Conservation (phyloP, 495 filamentous ascomycete species). For the Xylaria palmicola region DNA sequence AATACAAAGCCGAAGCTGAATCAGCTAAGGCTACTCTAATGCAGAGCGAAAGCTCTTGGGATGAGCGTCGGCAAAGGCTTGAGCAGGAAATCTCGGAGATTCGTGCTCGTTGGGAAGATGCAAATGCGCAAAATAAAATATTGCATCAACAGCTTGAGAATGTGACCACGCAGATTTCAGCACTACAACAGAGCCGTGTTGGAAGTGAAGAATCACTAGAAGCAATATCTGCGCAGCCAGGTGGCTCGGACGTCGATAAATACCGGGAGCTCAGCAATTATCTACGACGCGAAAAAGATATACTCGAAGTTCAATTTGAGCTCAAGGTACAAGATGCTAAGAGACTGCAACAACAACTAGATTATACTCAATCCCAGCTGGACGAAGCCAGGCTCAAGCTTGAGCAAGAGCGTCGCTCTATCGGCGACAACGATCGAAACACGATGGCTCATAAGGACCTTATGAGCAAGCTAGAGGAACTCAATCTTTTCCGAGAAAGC, state of each 20-base stretch:
- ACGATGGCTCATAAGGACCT: slow-evolving; percentile 79
- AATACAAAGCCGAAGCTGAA: slow-evolving; percentile 73
- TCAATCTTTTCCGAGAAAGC: slow-evolving; percentile 93
- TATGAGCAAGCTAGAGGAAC: slow-evolving; percentile 88
- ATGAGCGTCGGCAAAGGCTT: slow-evolving; percentile 72
- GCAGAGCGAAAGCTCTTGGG: slow-evolving; percentile 85
- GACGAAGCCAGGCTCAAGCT: slow-evolving; percentile 85
- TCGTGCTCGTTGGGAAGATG: slow-evolving; percentile 73
- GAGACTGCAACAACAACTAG: slow-evolving; percentile 82
- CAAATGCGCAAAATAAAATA: slow-evolving; percentile 79
- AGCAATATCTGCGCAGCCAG: slow-evolving; percentile 26
- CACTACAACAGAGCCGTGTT: slow-evolving; percentile 70
- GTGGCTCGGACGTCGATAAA: slow-evolving; percentile 50
- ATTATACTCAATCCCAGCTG: slow-evolving; percentile 79
- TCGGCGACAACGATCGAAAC: slow-evolving; percentile 67
- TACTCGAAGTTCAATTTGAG: slow-evolving; percentile 92
- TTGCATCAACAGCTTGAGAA: slow-evolving; percentile 86
- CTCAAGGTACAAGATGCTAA: slow-evolving; percentile 82
- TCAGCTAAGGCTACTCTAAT: slow-evolving; percentile 72
- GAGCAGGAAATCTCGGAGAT: slow-evolving; percentile 81
- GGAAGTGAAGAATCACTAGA: slow-evolving; percentile 45
- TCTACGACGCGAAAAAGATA: slow-evolving; percentile 94
- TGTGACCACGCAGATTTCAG: slow-evolving; percentile 71
- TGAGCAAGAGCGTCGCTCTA: slow-evolving; percentile 78
- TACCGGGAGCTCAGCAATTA: slow-evolving; percentile 87